Evolutionary conservation across 1,284 basidiomycete genomes (phyloP).

Genomic region (Gymnopus androsaceus): DNA sequence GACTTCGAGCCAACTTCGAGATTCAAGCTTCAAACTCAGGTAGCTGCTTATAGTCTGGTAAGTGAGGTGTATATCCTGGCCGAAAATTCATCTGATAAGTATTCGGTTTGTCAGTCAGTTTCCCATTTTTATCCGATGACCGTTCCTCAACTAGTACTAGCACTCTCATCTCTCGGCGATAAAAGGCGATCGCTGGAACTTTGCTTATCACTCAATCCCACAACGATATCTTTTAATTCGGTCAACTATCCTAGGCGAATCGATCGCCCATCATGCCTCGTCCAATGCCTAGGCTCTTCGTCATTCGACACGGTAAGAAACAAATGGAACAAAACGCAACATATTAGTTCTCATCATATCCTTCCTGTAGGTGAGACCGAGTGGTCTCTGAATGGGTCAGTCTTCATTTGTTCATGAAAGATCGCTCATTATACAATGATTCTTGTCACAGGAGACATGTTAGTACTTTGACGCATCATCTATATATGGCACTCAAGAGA

Average conservation of each 20-base stretch:
- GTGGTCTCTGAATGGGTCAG: conserved; percentile 87
- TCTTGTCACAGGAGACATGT: conserved; percentile 68
- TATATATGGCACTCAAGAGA: neutral
- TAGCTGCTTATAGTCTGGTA: too few relatives aligned
- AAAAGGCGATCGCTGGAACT: neutral
- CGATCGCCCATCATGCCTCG: conserved; percentile 29
- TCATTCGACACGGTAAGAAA: conserved; percentile 79
- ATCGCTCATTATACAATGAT: neutral
- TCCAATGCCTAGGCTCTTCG: conserved; percentile 73
- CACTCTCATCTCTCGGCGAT: too few relatives aligned
- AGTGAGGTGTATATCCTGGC: too few relatives aligned
- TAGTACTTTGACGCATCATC: conserved; percentile 23
- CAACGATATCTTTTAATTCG: neutral
- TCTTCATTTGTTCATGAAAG: conserved; percentile 12
- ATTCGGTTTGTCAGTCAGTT: too few relatives aligned
- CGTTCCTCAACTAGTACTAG: too few relatives aligned
- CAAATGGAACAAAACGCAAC: too few relatives aligned
- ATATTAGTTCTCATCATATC: neutral
- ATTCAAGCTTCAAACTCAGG: too few relatives aligned
- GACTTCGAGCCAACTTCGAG: too few relatives aligned
- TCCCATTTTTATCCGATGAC: too few relatives aligned
- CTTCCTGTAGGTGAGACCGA: conserved; percentile 94
- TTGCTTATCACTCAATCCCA: neutral
- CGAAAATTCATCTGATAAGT: too few relatives aligned
- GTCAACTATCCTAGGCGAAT: neutral